Evolutionary conservation across 1,139 yeast genomes (phyloP), one percentile per base, ranked within the genome.

Genomic region (Magnusiomyces ingens): DNA sequence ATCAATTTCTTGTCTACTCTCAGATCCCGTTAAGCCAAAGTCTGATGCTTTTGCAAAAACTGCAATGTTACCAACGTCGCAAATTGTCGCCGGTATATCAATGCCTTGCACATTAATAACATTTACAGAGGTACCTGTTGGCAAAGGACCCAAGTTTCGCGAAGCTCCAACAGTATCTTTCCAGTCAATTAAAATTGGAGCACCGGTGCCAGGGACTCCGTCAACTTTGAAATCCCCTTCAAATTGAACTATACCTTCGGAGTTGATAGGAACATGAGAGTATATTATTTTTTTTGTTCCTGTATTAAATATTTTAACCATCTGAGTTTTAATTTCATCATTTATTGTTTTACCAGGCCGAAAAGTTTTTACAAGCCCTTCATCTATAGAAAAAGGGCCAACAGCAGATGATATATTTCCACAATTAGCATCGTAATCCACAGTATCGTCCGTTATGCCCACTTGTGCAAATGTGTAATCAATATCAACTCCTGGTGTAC

Each of bases 331-430:
- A 3, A 19, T 32, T 46, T 13, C 42, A 10, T 18, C 49, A 10
- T 19, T 18, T 3, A 19, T 32, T 8, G 22, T 8, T 17, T 13
- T 17, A 3, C 49, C 49, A 13, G 40, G 21, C n/a, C 3, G 22
- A 19, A 32, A 46, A 4, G n/a, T 21, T 10, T 17, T 46, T 4
- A 46, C 49, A 11, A 46, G 32, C 22, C 49, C 49, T 46, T 46
- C 49, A 32, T 46, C 49, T 29, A 46, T 46, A 8, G 49, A 35
- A 46, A 46, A 46, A 12, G 49, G 49, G 3, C 49, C 49, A 3
- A 46, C 49, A 3, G 49, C 49, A 6, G 49, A 11, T 3, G 42
- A 29, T 11, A 46, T 22, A n/a, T 46, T 46, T 46, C 49, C 49
- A 32, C 49, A 46, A 15, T 46, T 46, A 3, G 42, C 42, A 15